Conservation (phyloP, 1,284 basidiomycete genomes). For the Leccinum glutinopallens region DNA sequence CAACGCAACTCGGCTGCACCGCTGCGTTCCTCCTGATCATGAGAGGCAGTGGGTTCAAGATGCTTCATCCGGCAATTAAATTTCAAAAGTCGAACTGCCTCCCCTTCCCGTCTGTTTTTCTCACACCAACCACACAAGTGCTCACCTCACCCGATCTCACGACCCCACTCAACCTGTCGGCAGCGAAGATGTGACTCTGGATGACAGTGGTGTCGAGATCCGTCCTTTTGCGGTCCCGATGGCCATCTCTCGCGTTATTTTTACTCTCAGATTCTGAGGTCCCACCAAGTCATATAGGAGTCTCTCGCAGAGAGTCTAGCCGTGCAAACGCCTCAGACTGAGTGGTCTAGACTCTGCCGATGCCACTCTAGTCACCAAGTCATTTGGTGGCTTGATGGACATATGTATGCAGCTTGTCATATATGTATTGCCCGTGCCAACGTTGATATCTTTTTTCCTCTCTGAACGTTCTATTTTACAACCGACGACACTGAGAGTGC, state of each 20-base stretch:
- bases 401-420: conserved; percentile 7
- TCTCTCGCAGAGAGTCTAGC: background rate
- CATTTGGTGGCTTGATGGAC: conserved; percentile 36
- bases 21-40: conserved; percentile 2
- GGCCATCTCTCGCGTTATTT: background rate
- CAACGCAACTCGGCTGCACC: conserved; percentile 23
- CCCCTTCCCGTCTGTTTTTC: conserved; percentile 10
- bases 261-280: background rate
- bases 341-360: conserved; percentile 16
- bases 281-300: background rate
- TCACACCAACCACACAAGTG: conserved; percentile 16
- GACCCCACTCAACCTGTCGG: conserved; percentile 12
- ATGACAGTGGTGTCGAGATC: conserved; percentile 11
- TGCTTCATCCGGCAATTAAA: conserved; percentile 16
- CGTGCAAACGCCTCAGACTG: conserved; percentile 5
- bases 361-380: conserved; percentile 12
- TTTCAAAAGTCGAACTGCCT: background rate
- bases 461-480: conserved; percentile 4
- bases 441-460: background rate
- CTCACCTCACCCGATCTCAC: conserved; percentile 4
- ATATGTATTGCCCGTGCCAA: background rate
- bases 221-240: conserved; percentile 26
- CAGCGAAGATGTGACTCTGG: conserved; percentile 13
- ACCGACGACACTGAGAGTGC: conserved; percentile 1
- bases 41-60: conserved; percentile 15